Evolutionary conservation across 2,329 filamentous ascomycete genomes (phyloP), one percentile per base, ranked within the genome.

Genomic region (Sphaerulina populicola): DNA sequence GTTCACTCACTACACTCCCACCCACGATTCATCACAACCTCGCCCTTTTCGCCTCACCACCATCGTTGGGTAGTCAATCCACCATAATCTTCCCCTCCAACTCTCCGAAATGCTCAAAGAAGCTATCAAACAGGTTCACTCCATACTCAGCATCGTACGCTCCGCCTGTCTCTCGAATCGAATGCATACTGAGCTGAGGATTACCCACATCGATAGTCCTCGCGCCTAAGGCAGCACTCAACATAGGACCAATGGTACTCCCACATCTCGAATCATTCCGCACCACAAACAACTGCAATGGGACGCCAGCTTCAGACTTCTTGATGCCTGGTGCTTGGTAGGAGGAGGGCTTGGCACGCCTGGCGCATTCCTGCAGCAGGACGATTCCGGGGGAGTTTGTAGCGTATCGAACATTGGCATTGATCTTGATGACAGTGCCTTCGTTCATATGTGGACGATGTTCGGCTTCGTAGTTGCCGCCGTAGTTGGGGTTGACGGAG

Each of bases 321-420:
- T 70, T 70, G 14, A 58, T 55, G 30, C 61, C 63, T 15, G 64
- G 64, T 1, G 62, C 53, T 35, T 63, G 62, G 55, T 58, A 66
- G 3, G 62, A 56, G 14, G 64, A 56, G 1, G 64, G 49, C 62
- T 81, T 82, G 30, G 74, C 77, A 21, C 69, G 71, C 52, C 77
- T 74, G 1, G 93, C 93, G 38, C 85, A 83, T 73, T 97, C 90
- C 70, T 96, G 87, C 9, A 98, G 70, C 31, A 98, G 76, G 6
- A 94, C 91, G 60, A 97, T 94, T 33, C 93, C 93, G 1, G 93
- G 93, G 0, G 88, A 88, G 74, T 96, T 97, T 49, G 93, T 98
- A 29, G 91, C 89, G 71, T 98, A 98, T 56, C 90, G 85, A 61
- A 93, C 88, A 69, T 97, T 98, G 57, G 93, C 93, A 67, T 98